Base-by-base conservation (phyloP, 2,329 filamentous ascomycete species). In the Biscogniauxia marginata region DNA sequence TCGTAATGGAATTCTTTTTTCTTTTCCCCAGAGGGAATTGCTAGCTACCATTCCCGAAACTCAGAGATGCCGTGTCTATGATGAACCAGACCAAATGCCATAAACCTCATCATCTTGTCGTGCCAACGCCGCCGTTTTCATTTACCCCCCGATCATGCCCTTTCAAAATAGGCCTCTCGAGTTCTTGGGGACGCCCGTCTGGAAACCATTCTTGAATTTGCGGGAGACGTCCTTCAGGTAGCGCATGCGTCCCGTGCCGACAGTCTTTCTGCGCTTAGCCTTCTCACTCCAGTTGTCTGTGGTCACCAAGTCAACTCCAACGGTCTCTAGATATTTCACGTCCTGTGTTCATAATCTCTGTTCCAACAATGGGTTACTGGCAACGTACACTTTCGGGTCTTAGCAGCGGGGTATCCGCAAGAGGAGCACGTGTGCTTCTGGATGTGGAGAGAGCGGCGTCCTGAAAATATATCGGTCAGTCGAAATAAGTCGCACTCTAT, bases 241-340 rank as follows among this genome's bases (percentile, higher is more conserved):
- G 77, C 91, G 87, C 88, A 93, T 95, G 80, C 95, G 91, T 79
- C 95, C 95, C 75, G 91, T 93, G 74, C 95, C 95, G 77, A 90
- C 93, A 75, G 93, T 97, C 93, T 97, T 98, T 89, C 95, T 96
- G 80, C 95, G 86, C 91, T 98, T 98, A 73, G 93, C 93, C 90
- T 99, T 99, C 87, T 98, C 93, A 79, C 90, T 87, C 95, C 95
- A 99, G 90, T 99, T 97, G 89, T 88, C 93, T 98, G 76, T 55
- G 50, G 23, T 76, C 45, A 49, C 50, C 21, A 44, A 58, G 53
- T 55, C 23, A 34, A 25, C 52, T 52, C 53, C 24, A 24, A 25
- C 30, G 18, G 22, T 24, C 50, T 19, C 50, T 54, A 21, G 48
- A 44, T 48, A 21, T 25, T 25, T 50, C 20, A 20, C n/a, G 21